These are phyloP conservation scores for Rosa hybrid DNA, from an alignment of 331 rosid genomes.

Conservation along the genomic window DNA sequence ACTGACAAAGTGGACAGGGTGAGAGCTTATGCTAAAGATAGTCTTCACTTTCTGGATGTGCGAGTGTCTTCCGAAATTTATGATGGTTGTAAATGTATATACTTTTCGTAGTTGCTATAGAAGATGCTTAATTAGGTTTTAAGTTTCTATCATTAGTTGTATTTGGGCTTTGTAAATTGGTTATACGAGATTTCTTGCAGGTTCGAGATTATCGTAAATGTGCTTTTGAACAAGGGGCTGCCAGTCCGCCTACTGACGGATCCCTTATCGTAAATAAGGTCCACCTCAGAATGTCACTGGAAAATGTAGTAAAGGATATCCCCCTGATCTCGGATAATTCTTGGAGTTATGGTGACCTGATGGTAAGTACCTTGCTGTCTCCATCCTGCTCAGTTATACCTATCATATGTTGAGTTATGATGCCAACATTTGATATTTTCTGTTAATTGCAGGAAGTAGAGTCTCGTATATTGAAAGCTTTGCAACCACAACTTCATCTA, in stretches of 20 bases:
- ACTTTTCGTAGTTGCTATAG: background rate
- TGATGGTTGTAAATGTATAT: background rate
- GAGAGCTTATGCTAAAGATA: background rate
- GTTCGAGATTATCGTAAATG: slow-evolving; percentile 86
- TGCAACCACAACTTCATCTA: slow-evolving; percentile 80
- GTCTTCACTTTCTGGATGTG: slow-evolving; percentile 11
- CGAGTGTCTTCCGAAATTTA: background rate
- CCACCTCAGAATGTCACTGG: slow-evolving; percentile 86
- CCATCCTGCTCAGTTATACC: slow-evolving; percentile 15
- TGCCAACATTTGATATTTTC: slow-evolving; percentile 27
- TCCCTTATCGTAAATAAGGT: slow-evolving; percentile 63
- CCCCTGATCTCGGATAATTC: slow-evolving; percentile 81
- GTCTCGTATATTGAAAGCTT: slow-evolving; percentile 76
- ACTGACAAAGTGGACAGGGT: background rate
- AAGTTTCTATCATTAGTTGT: background rate
- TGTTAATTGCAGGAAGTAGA: slow-evolving; percentile 72
- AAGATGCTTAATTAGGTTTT: background rate
- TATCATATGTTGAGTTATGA: slow-evolving; percentile 22
- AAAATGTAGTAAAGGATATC: slow-evolving; percentile 94
- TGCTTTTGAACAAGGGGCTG: slow-evolving; percentile 60
- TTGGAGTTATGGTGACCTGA: slow-evolving; percentile 97
- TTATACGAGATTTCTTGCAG: slow-evolving; percentile 35
- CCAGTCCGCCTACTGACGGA: slow-evolving; percentile 43
- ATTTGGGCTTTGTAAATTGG: background rate
- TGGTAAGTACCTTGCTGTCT: slow-evolving; percentile 56